Evolutionary conservation across 176 grass and related monocot genomes (phyloP).

Genomic region (Avena sativa): DNA sequence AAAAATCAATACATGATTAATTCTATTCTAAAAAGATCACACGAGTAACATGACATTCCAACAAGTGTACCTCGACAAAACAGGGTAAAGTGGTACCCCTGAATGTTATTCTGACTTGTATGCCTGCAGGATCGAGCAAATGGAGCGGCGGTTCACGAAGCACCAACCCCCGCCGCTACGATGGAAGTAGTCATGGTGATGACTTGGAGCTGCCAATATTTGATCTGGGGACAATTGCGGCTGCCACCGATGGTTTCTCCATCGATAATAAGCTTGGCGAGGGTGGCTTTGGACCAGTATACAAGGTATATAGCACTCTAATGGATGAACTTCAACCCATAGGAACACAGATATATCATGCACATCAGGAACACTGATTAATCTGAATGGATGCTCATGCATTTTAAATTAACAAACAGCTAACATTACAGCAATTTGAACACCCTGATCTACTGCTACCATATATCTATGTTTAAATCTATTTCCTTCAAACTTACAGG

Average conservation of each 20-base stretch:
- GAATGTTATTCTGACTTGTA: not conserved
- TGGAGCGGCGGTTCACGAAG: slow-evolving; percentile 42
- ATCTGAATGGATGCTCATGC: not conserved
- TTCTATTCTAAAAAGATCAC: not conserved
- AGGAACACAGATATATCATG: not conserved
- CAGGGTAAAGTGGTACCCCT: not conserved
- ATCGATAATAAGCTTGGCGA: slow-evolving; percentile 65
- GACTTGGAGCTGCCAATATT: slow-evolving; percentile 60
- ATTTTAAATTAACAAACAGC: not conserved
- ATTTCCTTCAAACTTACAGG: slow-evolving; percentile 50
- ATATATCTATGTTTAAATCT: slow-evolving; percentile 15
- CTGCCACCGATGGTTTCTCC: slow-evolving; percentile 69
- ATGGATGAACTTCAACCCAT: not conserved
- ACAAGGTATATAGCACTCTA: slow-evolving; percentile 47
- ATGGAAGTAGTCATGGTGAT: slow-evolving; percentile 47
- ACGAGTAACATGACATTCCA: not conserved
- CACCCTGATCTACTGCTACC: not conserved
- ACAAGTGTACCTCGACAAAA: not conserved
- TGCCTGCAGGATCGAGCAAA: slow-evolving; percentile 43
- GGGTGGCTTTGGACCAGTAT: slow-evolving; percentile 75
- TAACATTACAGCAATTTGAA: not conserved
- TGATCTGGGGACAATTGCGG: slow-evolving; percentile 56
- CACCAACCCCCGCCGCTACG: slow-evolving; percentile 11
- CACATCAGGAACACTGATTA: not conserved
- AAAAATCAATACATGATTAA: not conserved